A percentile compares a stretch with the other conserved stretches of the same genome.
Evolutionary conservation across 371 early-diverging fungal species (phyloP).

Genomic region (Rhizopus arrhizus): DNA sequence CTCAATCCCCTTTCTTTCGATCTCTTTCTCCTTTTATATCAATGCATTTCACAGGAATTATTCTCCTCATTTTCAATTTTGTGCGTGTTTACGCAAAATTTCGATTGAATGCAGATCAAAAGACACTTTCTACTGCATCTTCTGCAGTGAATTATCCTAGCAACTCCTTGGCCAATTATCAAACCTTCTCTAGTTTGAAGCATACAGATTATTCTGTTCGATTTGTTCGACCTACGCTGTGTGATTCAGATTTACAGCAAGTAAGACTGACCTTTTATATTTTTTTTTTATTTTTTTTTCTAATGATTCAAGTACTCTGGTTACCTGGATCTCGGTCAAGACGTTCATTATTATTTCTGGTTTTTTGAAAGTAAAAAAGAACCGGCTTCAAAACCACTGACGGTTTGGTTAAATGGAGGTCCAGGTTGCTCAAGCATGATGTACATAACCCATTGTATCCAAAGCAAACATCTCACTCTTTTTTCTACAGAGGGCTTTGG

Average conservation of each 20-base stretch:
- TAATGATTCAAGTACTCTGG: conserved; percentile 41
- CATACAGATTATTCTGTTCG: conserved; percentile 11
- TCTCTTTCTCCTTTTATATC: background rate
- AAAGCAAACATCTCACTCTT: background rate
- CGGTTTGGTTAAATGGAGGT: conserved; percentile 80
- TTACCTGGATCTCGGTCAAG: conserved; percentile 62
- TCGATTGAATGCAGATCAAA: background rate
- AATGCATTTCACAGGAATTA: background rate
- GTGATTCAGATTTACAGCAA: conserved; percentile 36
- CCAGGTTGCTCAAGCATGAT: conserved; percentile 82
- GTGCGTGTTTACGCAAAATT: background rate
- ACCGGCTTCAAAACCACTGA: conserved; percentile 66
- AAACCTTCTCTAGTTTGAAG: background rate
- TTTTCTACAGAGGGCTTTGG: conserved; percentile 71
- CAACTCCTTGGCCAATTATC: background rate
- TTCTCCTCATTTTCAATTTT: background rate
- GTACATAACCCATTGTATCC: conserved; percentile 3
- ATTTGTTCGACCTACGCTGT: conserved; percentile 24
- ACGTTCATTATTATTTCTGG: conserved; percentile 83
- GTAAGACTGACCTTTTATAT: conserved; percentile 12
- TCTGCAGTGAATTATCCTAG: background rate
- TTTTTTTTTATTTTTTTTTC: background rate
- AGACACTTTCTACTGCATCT: background rate
- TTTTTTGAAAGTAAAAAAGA: conserved; percentile 77
- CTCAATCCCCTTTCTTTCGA: background rate